Percentiles rank a stretch among this genome's conserved stretches.
Conservation (phyloP, 257 asterid genomes). For the Striga asiatica region DNA sequence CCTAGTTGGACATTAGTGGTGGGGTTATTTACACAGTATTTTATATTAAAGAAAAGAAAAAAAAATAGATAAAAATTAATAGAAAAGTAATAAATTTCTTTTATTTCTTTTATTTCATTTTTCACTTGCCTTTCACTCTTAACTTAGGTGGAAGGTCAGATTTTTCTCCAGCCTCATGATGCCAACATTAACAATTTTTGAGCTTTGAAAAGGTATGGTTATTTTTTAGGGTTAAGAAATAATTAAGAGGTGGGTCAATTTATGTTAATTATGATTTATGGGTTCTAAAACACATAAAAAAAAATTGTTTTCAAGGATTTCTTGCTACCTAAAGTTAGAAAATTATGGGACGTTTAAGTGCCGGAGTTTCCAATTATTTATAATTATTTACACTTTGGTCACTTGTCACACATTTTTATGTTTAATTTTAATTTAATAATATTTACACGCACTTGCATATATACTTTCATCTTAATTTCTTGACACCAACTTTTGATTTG, state of each 20-base stretch:
- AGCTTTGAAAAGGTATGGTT: slow-evolving; percentile 26
- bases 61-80: background rate
- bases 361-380: slow-evolving; percentile 13
- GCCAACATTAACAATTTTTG: slow-evolving; percentile 34
- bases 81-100: background rate
- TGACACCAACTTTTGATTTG: no score
- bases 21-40: slow-evolving; percentile 5
- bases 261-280: background rate
- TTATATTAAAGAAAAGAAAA: background rate
- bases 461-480: no score
- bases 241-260: background rate
- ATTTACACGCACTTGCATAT: no score
- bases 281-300: slow-evolving; percentile 6
- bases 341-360: slow-evolving; percentile 15
- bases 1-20: slow-evolving; percentile 27
- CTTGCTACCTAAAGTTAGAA: slow-evolving; percentile 30
- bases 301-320: slow-evolving; percentile 22
- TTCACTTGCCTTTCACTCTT: slow-evolving; percentile 32
- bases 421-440: no score
- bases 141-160: slow-evolving; percentile 31
- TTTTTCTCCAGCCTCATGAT: slow-evolving; percentile 33
- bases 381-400: background rate
- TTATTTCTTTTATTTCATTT: slow-evolving; percentile 17
- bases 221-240: background rate
- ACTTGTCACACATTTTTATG: background rate